Evolutionary conservation across 1,284 basidiomycete genomes (phyloP), one percentile per base, ranked within the genome.

Genomic region (Leccinum insolens): DNA sequence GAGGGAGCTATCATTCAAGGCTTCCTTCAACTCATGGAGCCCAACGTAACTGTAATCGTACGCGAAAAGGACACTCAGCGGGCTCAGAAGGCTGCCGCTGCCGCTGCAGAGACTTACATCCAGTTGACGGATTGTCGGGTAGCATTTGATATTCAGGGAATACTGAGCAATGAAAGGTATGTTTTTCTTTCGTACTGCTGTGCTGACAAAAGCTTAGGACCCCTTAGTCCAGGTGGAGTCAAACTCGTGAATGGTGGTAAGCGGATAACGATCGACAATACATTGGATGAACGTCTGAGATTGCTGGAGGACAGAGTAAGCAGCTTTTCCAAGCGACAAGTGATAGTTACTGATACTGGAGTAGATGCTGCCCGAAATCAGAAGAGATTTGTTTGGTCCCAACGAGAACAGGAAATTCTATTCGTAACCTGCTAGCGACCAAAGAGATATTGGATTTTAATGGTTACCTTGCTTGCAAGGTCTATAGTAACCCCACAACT

Each of bases 361-460:
- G 3, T 69, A 95, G 93, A 96, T 96, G 95, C 83, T 97, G 57
- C 95, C 95, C 2, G 95, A 96, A 81, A 93, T 97, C 73, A 85
- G 95, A 73, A 85, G 84, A 72, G 91, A 95, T 74, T 83, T 97
- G 59, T 97, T 96, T 74, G 95, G 95, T 49, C 81, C 86, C 58
- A 96, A 96, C 78, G 86, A 88, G 77, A 96, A 95, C 83, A 88
- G 94, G 77, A 95, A 94, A 79, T 95, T 95, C 84, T 92, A 89
- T 81, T 90, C 86, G 76, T 91, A 71, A 65, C 20, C 31, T 7
- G n/a, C n/a, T n/a, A n/a, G n/a, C n/a, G n/a, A n/a, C n/a, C n/a
- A n/a, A n/a, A n/a, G n/a, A n/a, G n/a, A n/a, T n/a, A n/a, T n/a
- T n/a, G n/a, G n/a, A n/a, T n/a, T n/a, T n/a, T n/a, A n/a, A n/a